Conservation (phyloP, 108 stramenopile genomes). For the Cylindrotheca closterium region DNA sequence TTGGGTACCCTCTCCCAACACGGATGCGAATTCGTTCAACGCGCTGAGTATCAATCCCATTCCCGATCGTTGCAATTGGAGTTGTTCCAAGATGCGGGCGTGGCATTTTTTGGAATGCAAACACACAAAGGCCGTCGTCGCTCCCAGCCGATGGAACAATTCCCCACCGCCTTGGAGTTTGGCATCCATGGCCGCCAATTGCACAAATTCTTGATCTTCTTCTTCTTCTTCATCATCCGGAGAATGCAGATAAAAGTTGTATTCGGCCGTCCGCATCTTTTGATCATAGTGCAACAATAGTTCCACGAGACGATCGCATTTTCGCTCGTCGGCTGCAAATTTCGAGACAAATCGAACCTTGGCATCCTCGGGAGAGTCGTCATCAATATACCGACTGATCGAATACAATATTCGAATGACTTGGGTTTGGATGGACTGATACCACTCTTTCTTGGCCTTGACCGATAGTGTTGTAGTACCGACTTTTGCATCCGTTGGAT, state of each 20-base stretch:
- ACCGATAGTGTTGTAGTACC: slow-evolving; percentile 18
- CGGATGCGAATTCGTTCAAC: slow-evolving; percentile 32
- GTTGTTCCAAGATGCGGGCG: slow-evolving; percentile 55
- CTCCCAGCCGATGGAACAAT: slow-evolving; percentile 72
- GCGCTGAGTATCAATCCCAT: slow-evolving; percentile 51
- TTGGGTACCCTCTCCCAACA: slow-evolving; percentile 12
- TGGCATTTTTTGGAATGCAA: slow-evolving; percentile 68
- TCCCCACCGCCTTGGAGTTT: slow-evolving; percentile 79
- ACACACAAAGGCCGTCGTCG: slow-evolving; percentile 62
- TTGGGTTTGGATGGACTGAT: slow-evolving; percentile 47
- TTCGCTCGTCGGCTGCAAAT: slow-evolving; percentile 71
- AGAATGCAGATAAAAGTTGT: slow-evolving; percentile 54
- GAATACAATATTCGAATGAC: slow-evolving; percentile 62
- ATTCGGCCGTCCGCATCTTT: slow-evolving; percentile 70
- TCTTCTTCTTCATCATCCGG: slow-evolving; percentile 59
- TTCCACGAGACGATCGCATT: slow-evolving; percentile 78
- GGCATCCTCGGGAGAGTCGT: slow-evolving; percentile 64
- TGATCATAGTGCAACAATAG: slow-evolving; percentile 69
- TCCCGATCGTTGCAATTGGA: slow-evolving; percentile 59
- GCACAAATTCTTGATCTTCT: slow-evolving; percentile 38
- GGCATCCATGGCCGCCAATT: slow-evolving; percentile 67
- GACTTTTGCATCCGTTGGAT: slow-evolving; percentile 48
- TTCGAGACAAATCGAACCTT: slow-evolving; percentile 65
- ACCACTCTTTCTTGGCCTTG: slow-evolving; percentile 68
- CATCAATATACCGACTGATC: slow-evolving; percentile 56